Evolutionary conservation across 371 early-diverging fungal genomes (phyloP).

Genomic region (Dinochytrium kinnereticum): DNA sequence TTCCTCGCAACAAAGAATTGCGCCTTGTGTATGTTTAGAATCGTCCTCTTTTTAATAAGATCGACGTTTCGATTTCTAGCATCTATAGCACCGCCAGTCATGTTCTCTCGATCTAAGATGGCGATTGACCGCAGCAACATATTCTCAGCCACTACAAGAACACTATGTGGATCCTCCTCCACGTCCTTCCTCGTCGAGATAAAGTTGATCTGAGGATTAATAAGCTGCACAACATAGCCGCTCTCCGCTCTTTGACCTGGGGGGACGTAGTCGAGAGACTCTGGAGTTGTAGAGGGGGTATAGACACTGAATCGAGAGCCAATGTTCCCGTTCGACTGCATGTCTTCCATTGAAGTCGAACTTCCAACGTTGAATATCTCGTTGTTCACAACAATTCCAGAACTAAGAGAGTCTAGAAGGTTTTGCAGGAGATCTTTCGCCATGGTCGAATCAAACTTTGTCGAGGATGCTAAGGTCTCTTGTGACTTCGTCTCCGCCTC

Average conservation of each 20-base stretch:
- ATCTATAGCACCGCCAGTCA: conserved; percentile 13
- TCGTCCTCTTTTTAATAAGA: conserved; percentile 68
- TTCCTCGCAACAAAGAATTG: conserved; percentile 80
- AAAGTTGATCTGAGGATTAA: conserved; percentile 76
- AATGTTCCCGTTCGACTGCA: neutral
- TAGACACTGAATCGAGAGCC: conserved; percentile 32
- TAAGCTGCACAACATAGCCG: conserved; percentile 66
- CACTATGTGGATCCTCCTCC: conserved; percentile 51
- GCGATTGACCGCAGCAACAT: conserved; percentile 67
- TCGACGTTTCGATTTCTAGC: conserved; percentile 48
- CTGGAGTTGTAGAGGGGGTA: conserved; percentile 52
- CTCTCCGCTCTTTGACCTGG: conserved; percentile 60
- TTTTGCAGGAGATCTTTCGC: conserved; percentile 55
- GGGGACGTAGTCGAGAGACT: conserved; percentile 65
- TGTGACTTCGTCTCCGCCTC: neutral
- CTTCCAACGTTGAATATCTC: conserved; percentile 49
- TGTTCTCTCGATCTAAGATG: conserved; percentile 56
- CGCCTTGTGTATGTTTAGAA: conserved; percentile 76
- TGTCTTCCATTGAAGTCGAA: conserved; percentile 6
- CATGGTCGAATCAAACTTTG: conserved; percentile 33
- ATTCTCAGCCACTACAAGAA: conserved; percentile 68
- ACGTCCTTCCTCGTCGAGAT: conserved; percentile 49
- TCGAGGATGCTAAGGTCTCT: neutral
- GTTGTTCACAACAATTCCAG: conserved; percentile 52
- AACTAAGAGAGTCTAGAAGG: conserved; percentile 56